Base-by-base conservation (phyloP, 1,284 basidiomycete genomes). In the Ustilago vetiveriae region DNA sequence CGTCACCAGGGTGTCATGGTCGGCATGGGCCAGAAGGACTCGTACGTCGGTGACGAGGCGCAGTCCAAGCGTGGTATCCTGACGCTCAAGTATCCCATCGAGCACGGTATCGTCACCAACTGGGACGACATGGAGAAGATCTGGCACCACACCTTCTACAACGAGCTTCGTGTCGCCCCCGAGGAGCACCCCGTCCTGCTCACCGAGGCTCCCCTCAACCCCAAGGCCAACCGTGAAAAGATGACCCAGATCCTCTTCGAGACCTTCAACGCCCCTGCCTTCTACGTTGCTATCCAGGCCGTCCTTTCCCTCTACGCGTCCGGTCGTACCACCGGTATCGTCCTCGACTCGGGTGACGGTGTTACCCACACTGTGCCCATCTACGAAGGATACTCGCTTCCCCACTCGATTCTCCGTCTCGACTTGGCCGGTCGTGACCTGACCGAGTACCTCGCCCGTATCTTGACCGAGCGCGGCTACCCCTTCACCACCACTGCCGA, bases 201-300 rank as follows among this genome's bases (percentile, higher is more conserved):
- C 86, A 94, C 92, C 69, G 92, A 95, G 85, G 92, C 92, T n/a
- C 87, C 92, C 85, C 88, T 93, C 73, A 95, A 94, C 87, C 92
- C 92, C 77, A 94, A 94, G 87, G 90, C 90, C 65, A 94, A 94
- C 86, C 87, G 92, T 82, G 92, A 95, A 86, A 94, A 94, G 88
- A 94, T 94, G 92, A 93, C 92, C 66, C 92, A 94, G 85, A 93
- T 94, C 87, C 94, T 94, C 91, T 95, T 95, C 84, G 92, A 95
- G 87, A 94, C 92, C 41, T 94, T 95, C 88, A 94, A 94, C 85
- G 88, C 88, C 5, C 92, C 92, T 53, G 92, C 92, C 16, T 93
- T 94, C 87, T 94, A 94, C 86, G 92, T 94, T 75, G 88, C 90
- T 57, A 93, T 94, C 84, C 92, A 94, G 85, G 92, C 92, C 83